These are phyloP conservation scores for Hanseniaspora jakobsenii DNA, from an alignment of 805 yeast genomes.

Conservation along the genomic window DNA sequence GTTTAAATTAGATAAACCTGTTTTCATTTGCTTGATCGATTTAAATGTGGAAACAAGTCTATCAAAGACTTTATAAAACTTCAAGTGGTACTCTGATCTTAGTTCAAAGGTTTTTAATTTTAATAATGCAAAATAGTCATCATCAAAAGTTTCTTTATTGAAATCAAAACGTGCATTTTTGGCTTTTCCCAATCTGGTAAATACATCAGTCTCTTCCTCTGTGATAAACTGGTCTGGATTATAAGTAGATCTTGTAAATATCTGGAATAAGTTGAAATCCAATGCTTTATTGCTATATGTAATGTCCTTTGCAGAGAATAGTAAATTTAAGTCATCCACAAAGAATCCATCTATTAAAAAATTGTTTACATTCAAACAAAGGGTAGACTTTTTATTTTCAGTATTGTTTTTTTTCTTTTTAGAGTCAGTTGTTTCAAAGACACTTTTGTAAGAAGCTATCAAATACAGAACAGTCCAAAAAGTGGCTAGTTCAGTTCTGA, in stretches of 20 bases:
- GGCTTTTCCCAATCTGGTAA: conserved; percentile 21
- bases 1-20: conserved; percentile 32
- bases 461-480: conserved; percentile 20
- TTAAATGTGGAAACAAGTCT: conserved; percentile 39
- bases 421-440: too few species aligned
- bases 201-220: conserved; percentile 13
- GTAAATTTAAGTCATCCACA: conserved; percentile 23
- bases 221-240: conserved; percentile 13
- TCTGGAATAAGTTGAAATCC: conserved; percentile 1
- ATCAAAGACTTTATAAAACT: conserved; percentile 40
- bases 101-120: conserved; percentile 21
- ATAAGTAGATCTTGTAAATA: conserved; percentile 25
- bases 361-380: background rate
- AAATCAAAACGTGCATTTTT: conserved; percentile 18
- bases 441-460: background rate
- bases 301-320: conserved; percentile 16
- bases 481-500: conserved; percentile 5
- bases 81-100: conserved; percentile 28
- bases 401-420: background rate
- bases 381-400: background rate
- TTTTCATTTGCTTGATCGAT: conserved; percentile 34
- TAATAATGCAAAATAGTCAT: conserved; percentile 13
- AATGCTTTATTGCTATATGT: background rate
- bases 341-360: conserved; percentile 20
- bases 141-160: background rate